A percentile compares a stretch with the other conserved stretches of the same genome.
phyloP scores from a whole-genome alignment of 768 basidiomycete species.

The Phlegmacium glaucopus region DNA sequence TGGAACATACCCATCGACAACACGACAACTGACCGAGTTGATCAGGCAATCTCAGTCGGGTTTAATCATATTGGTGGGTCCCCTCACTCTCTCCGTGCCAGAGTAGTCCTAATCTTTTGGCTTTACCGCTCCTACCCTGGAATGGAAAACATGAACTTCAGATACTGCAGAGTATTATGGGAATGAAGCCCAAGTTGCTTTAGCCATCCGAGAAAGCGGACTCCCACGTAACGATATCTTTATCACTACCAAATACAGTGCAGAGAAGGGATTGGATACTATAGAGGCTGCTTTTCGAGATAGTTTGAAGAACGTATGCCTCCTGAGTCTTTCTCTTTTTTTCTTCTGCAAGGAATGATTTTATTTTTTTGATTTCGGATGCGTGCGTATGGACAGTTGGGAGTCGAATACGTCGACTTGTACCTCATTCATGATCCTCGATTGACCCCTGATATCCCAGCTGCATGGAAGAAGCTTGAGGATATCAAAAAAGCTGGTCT shows the following conservation, averaged over 20 bases:
- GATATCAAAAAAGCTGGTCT: constrained; percentile 51
- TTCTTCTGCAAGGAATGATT: no score
- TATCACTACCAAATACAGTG: constrained; percentile 67
- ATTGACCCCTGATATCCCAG: constrained; percentile 58
- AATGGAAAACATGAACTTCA: no score
- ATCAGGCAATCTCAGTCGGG: constrained; percentile 58
- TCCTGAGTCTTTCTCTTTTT: no score
- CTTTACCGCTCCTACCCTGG: no score
- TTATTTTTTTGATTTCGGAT: no score
- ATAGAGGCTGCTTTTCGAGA: constrained; percentile 52
- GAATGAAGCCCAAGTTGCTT: constrained; percentile 59
- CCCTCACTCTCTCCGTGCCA: no score
- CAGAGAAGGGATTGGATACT: constrained; percentile 44
- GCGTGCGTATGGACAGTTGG: no score
- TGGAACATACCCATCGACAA: constrained; percentile 60
- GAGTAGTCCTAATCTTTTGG: no score
- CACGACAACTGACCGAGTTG: constrained; percentile 48
- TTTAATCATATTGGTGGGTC: constrained; percentile 63
- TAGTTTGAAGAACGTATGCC: constrained; percentile 51
- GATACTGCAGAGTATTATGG: constrained; percentile 60
- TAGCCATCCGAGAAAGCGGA: constrained; percentile 52
- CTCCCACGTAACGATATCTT: constrained; percentile 53
- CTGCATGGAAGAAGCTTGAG: constrained; percentile 64
- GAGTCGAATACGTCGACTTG: constrained; percentile 61
- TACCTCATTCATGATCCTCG: constrained; percentile 66